Evolutionary conservation across 768 basidiomycete genomes (phyloP), one percentile per base, ranked within the genome.

Genomic region (Polyporus arcularius): DNA sequence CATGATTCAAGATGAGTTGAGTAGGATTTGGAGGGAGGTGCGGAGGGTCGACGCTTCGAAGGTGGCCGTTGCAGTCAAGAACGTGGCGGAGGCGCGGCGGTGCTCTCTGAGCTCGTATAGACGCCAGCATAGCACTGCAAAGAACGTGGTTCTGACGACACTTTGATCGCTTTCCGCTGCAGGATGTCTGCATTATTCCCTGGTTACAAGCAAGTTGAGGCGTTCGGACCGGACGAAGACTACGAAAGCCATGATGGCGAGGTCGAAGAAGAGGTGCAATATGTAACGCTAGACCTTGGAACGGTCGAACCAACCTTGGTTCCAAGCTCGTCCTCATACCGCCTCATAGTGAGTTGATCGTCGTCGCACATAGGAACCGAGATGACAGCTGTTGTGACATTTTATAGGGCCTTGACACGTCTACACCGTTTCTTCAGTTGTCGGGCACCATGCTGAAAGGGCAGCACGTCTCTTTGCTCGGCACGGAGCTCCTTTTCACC

Each of bases 381-480:
- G 16, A 15, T 60, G 41, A 46, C 40, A 50, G 43, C 26, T 30
- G 48, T 18, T 45, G 40, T 21, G 32, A 38, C 53, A 51, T 9
- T 52, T 7, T 2, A 9, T 38, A 74, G 92, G 91, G 90, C 1
- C 71, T 93, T 26, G 90, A 94, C 68, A 89, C 89, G 0, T 83
- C 89, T 0, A 87, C 84, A 0, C 91, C 92, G 0, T 91, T 85
- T 64, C 72, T 94, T 21, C 92, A 94, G 65, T 78, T 93, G 0
- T 86, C 87, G 4, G 90, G 90, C 2, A 87, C 88, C 1, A 79
- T 91, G 18, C 79, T 92, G 63, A 86, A 86, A 71, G 92, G 92
- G 0, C 75, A 78, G 40, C 85, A 92, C 61, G 84, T 89, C 57
- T 69, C 77, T 16, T 77, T 93, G 4, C 74, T 93, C 2, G 92